A percentile compares a stretch with the other conserved stretches of the same genome.
Conservation (phyloP, 2,329 filamentous ascomycete genomes). For the Meredithiella fracta region DNA sequence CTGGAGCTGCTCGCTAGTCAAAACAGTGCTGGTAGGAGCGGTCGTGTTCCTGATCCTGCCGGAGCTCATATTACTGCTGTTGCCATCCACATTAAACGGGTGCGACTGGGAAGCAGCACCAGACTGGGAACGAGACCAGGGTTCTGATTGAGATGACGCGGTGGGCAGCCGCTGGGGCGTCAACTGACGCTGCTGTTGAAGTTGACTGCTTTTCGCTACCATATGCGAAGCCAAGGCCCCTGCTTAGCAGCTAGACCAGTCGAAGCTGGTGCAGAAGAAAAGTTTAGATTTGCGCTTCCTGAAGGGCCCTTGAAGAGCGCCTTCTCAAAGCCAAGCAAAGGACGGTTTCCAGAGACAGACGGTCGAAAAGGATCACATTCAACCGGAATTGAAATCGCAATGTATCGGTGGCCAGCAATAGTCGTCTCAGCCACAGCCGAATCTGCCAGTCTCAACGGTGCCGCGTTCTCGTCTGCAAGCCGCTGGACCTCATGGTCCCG, state of each 20-base stretch:
- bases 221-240: background rate
- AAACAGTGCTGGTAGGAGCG: background rate
- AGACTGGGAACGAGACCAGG: background rate
- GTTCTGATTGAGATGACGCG: conserved; percentile 1
- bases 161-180: conserved; percentile 1
- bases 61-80: background rate
- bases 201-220: background rate
- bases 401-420: conserved; percentile 36
- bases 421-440: conserved; percentile 39
- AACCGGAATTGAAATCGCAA: conserved; percentile 43
- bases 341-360: background rate
- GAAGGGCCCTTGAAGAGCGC: background rate
- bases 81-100: background rate
- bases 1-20: background rate
- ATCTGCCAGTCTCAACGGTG: conserved; percentile 32
- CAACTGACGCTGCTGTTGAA: background rate
- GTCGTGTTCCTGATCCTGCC: background rate
- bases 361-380: conserved; percentile 30
- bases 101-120: background rate
- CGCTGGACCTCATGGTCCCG: conserved; percentile 16
- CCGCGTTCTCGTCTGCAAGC: conserved; percentile 15
- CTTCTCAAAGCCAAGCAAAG: background rate
- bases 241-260: background rate
- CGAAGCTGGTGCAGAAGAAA: background rate
- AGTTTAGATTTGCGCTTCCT: background rate